These are phyloP conservation scores for barley (Hordeum vulgare) DNA, from an alignment of 176 grass and related monocot species.

Conservation along the genomic window MorexV3_pseudomolecules_assembly NC_058519.1:573170353-573170852, in stretches of 20 bases:
- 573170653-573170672: slow-evolving; percentile 15
- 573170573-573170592: slow-evolving; percentile 44
- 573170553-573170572: slow-evolving; percentile 52
- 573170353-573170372: background rate
- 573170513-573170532: slow-evolving; percentile 61
- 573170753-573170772: background rate
- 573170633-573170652: slow-evolving; percentile 24
- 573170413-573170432: slow-evolving; percentile 72
- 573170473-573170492: slow-evolving; percentile 64
- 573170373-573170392: background rate
- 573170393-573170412: slow-evolving; percentile 44
- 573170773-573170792: background rate
- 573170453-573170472: slow-evolving; percentile 58
- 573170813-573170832: background rate
- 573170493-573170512: slow-evolving; percentile 70
- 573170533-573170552: slow-evolving; percentile 69
- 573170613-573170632: slow-evolving; percentile 24
- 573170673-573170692: slow-evolving; percentile 10
- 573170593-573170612: slow-evolving; percentile 29
- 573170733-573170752: slow-evolving; percentile 18
- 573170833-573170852: background rate
- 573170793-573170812: background rate
- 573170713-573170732: slow-evolving; percentile 10
- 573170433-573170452: slow-evolving; percentile 77
- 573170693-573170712: slow-evolving; percentile 18